Base-by-base conservation (phyloP, 306 rosid genomes). In the Echinosophora koreensis region DNA sequence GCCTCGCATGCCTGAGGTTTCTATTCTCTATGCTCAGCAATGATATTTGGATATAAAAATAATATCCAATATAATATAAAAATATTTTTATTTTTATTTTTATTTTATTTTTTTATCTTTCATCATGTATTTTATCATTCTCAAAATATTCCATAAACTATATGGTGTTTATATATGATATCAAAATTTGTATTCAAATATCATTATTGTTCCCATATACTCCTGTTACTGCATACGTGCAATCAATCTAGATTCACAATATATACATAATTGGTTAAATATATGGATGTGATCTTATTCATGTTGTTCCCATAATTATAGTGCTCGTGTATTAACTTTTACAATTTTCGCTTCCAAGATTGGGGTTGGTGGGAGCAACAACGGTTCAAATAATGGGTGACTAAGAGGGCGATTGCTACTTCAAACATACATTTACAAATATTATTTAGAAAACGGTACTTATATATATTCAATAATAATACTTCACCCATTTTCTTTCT, bases 291-390 rank as follows among this genome's bases (percentile, higher is more conserved):
- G 2, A 38, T 59, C 35, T 69, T 62, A 14, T 69, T 59, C 3
- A 16, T 57, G 17, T 12, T 66, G 61, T 27, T 69, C 55, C 56
- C 71, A 37, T 70, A 69, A 22, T 22, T 8, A 59, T 17, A 18
- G 11, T 13, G 32, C 6, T 15, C 22, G 13, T 66, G 8, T 1
- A 38, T 66, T 11, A 5, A 7, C 12, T 63, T 27, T 1, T 47
- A 4, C 27, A 27, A 16, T 71, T 67, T 78, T 51, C 8, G 46
- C 42, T 69, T 30, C 27, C 42, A 14, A 61, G 79, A 75, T 75
- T 54, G 81, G 79, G 84, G 64, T 80, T 27, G 72, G 84, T 75
- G 87, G 84, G 81, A 74, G 78, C 84, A 74, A 41, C 68, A 62
- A 42, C 39, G 39, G 64, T 37, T 44, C 18, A 34, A 52, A 75